Conservation (phyloP, 805 yeast species). For the Starmerella asiatica region DNA sequence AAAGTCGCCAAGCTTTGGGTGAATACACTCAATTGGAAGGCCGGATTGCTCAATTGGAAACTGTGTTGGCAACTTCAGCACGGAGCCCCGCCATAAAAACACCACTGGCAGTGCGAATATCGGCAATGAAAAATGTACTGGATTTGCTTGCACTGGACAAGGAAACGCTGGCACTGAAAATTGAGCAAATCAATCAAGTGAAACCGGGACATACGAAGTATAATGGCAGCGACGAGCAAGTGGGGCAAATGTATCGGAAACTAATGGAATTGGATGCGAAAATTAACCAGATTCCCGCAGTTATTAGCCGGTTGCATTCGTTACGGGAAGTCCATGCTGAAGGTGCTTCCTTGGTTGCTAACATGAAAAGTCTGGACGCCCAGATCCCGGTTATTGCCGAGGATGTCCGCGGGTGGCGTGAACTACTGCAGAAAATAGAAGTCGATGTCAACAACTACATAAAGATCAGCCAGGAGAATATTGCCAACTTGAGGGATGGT, state of each 20-base stretch:
- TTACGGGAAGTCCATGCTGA: slow-evolving; percentile 7
- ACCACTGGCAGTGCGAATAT: not conserved
- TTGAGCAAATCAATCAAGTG: not conserved
- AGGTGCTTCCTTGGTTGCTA: not conserved
- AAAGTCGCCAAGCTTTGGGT: too few relatives aligned
- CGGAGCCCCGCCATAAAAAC: not conserved
- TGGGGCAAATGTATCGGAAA: not conserved
- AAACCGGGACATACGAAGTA: not conserved
- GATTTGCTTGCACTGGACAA: slow-evolving; percentile 3
- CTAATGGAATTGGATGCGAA: not conserved
- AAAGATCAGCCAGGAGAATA: slow-evolving; percentile 1
- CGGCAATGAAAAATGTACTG: not conserved
- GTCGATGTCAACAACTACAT: not conserved
- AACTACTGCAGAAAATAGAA: slow-evolving; percentile 1
- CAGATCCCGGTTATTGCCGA: not conserved
- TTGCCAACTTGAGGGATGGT: too few relatives aligned
- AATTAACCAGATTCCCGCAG: slow-evolving; percentile 4
- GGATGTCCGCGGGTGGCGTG: slow-evolving; percentile 7
- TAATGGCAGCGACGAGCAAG: not conserved
- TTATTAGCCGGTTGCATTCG: slow-evolving; percentile 10
- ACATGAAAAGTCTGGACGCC: not conserved
- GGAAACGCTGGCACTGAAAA: not conserved
- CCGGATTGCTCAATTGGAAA: slow-evolving; percentile 6
- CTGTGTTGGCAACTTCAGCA: slow-evolving; percentile 2
- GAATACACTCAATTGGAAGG: slow-evolving; percentile 7